These are phyloP conservation scores for Pelargonium citronellum DNA, from an alignment of 441 rosid genomes.

Conservation along the genomic window DNA sequence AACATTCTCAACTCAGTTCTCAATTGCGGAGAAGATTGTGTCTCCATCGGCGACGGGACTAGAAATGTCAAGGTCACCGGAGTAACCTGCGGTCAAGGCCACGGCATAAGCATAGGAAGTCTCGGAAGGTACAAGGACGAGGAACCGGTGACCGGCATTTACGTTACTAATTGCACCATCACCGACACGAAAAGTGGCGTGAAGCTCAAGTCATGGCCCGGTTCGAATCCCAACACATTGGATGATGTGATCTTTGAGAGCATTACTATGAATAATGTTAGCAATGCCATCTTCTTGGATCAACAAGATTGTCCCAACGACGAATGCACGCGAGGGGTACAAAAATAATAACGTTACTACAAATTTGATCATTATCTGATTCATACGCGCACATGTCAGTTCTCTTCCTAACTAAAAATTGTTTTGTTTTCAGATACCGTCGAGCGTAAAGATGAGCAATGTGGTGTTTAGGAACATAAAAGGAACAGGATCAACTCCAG, in stretches of 20 bases:
- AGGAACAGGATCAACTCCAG: too few relatives aligned
- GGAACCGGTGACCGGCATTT: slow-evolving; percentile 10
- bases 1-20: not conserved
- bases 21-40: slow-evolving; percentile 15
- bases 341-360: too few relatives aligned
- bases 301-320: not conserved
- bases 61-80: not conserved
- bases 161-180: slow-evolving; percentile 13
- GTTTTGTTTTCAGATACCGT: too few relatives aligned
- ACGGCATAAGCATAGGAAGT: slow-evolving; percentile 19
- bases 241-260: slow-evolving; percentile 14
- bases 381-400: too few relatives aligned
- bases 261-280: slow-evolving; percentile 7
- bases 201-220: slow-evolving; percentile 17
- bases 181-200: not conserved
- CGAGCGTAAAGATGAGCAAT: too few relatives aligned
- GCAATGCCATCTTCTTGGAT: not conserved
- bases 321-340: not conserved
- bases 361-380: too few relatives aligned
- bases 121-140: slow-evolving; percentile 13
- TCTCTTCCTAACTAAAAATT: too few relatives aligned
- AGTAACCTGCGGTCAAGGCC: slow-evolving; percentile 17
- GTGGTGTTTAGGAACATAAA: too few relatives aligned
- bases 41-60: slow-evolving; percentile 15
- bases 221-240: not conserved